These are phyloP conservation scores for Tolypocladium tropicale DNA, from an alignment of 2,329 filamentous ascomycete genomes.

Conservation along the genomic window DNA sequence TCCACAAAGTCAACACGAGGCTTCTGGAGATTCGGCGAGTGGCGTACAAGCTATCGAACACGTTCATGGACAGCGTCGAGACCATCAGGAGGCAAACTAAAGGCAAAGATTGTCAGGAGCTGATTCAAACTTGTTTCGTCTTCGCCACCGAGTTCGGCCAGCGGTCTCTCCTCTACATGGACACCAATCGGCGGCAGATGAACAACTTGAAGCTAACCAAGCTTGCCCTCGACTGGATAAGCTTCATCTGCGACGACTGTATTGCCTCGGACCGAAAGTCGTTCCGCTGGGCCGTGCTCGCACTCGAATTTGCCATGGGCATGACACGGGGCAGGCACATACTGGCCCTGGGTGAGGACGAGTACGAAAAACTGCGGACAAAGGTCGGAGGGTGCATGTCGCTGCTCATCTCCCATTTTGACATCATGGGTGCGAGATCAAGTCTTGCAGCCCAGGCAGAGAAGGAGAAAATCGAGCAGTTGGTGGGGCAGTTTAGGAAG, in stretches of 20 bases:
- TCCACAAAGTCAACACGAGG: slow-evolving; percentile 83
- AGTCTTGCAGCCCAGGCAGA: slow-evolving; percentile 90
- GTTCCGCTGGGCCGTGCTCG: slow-evolving; percentile 93
- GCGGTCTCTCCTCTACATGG: slow-evolving; percentile 88
- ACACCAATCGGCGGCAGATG: slow-evolving; percentile 89
- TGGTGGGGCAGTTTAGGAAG: slow-evolving; percentile 64
- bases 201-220: slow-evolving; percentile 94
- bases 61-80: slow-evolving; percentile 97
- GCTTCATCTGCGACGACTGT: slow-evolving; percentile 96
- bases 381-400: slow-evolving; percentile 98
- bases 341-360: slow-evolving; percentile 76
- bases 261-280: slow-evolving; percentile 88
- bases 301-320: slow-evolving; percentile 91
- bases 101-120: slow-evolving; percentile 80
- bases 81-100: slow-evolving; percentile 79
- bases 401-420: slow-evolving; percentile 92
- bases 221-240: slow-evolving; percentile 90
- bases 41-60: slow-evolving; percentile 91
- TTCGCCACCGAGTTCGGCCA: slow-evolving; percentile 99
- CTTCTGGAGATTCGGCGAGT: slow-evolving; percentile 92
- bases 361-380: slow-evolving; percentile 70
- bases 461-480: slow-evolving; percentile 74
- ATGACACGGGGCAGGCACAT: slow-evolving; percentile 95
- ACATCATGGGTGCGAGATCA: slow-evolving; percentile 95
- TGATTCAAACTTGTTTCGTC: slow-evolving; percentile 95